These are phyloP conservation scores for Cercospora sp. DNA, from an alignment of 2,329 filamentous ascomycete genomes.

Conservation along the genomic window DNA sequence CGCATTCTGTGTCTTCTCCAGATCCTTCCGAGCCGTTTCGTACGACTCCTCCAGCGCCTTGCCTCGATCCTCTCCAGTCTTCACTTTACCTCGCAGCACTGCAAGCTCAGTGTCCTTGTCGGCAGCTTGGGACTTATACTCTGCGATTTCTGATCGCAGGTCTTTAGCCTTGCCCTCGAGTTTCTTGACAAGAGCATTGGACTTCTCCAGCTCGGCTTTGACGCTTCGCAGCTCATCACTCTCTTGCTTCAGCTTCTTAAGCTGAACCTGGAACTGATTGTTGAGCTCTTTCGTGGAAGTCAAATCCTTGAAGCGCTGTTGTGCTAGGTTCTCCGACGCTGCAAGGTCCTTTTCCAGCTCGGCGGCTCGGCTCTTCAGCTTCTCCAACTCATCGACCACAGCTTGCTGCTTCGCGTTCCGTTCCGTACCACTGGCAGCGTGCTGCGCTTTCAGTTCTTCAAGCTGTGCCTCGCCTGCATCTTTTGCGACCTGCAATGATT, in stretches of 20 bases:
- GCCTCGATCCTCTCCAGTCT: slow-evolving; percentile 70
- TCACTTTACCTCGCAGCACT: slow-evolving; percentile 73
- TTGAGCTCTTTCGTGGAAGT: slow-evolving; percentile 76
- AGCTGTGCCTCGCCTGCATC: slow-evolving; percentile 71
- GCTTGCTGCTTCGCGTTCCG: slow-evolving; percentile 56
- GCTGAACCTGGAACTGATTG: slow-evolving; percentile 82
- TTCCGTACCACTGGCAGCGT: slow-evolving; percentile 49
- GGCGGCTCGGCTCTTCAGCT: slow-evolving; percentile 68
- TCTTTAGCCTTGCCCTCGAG: slow-evolving; percentile 83
- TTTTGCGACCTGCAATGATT: slow-evolving; percentile 64
- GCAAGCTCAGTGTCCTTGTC: slow-evolving; percentile 80
- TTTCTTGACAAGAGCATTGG: slow-evolving; percentile 65
- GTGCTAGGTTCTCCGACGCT: slow-evolving; percentile 81
- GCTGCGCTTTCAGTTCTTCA: slow-evolving; percentile 53
- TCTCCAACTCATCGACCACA: slow-evolving; percentile 66
- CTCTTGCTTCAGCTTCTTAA: slow-evolving; percentile 76
- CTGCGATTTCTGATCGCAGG: slow-evolving; percentile 70
- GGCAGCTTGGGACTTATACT: slow-evolving; percentile 66
- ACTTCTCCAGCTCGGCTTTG: slow-evolving; percentile 71
- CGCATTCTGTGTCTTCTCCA: slow-evolving; percentile 74
- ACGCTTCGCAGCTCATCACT: slow-evolving; percentile 70
- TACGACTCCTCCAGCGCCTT: slow-evolving; percentile 77
- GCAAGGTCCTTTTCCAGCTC: slow-evolving; percentile 79
- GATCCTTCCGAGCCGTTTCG: slow-evolving; percentile 70
- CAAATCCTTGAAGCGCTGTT: slow-evolving; percentile 84